phyloP scores from a whole-genome alignment of 257 asterid species.

The Salvia splendens region DNA sequence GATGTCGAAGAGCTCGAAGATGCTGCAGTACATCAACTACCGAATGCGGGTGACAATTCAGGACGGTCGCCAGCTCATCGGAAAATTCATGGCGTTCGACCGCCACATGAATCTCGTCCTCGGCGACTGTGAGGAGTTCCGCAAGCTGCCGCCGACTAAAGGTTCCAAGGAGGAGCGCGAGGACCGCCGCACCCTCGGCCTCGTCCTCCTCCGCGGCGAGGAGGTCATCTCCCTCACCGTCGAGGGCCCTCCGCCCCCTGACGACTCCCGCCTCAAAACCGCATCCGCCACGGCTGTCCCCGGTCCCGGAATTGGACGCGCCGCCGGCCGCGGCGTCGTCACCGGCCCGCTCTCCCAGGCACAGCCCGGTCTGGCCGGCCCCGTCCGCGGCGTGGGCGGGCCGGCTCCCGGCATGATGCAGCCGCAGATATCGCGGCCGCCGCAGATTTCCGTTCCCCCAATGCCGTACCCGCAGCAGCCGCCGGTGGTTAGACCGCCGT shows the following conservation, averaged over 20 bases:
- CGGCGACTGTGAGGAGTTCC: slow-evolving; percentile 95
- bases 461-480: slow-evolving; percentile 63
- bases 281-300: slow-evolving; percentile 54
- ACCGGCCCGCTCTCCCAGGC: slow-evolving; percentile 68
- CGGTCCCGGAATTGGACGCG: slow-evolving; percentile 87
- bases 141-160: slow-evolving; percentile 76
- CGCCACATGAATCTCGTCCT: slow-evolving; percentile 94
- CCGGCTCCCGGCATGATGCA: slow-evolving; percentile 98
- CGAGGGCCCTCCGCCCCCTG: slow-evolving; percentile 97
- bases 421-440: slow-evolving; percentile 87
- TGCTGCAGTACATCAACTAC: slow-evolving; percentile 91
- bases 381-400: slow-evolving; percentile 92
- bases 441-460: slow-evolving; percentile 71
- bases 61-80: slow-evolving; percentile 88
- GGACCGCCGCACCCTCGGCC: slow-evolving; percentile 92
- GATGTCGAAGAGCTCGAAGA: slow-evolving; percentile 95
- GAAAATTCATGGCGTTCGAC: slow-evolving; percentile 95
- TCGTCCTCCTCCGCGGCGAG: slow-evolving; percentile 86
- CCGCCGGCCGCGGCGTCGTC: slow-evolving; percentile 89
- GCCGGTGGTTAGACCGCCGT: slow-evolving; percentile 61
- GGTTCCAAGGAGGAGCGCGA: slow-evolving; percentile 87
- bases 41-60: slow-evolving; percentile 94
- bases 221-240: slow-evolving; percentile 92
- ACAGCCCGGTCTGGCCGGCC: slow-evolving; percentile 87
- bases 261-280: slow-evolving; percentile 73